Conservation (phyloP, 257 asterid genomes). For the Paraleonurus japonicus region DNA sequence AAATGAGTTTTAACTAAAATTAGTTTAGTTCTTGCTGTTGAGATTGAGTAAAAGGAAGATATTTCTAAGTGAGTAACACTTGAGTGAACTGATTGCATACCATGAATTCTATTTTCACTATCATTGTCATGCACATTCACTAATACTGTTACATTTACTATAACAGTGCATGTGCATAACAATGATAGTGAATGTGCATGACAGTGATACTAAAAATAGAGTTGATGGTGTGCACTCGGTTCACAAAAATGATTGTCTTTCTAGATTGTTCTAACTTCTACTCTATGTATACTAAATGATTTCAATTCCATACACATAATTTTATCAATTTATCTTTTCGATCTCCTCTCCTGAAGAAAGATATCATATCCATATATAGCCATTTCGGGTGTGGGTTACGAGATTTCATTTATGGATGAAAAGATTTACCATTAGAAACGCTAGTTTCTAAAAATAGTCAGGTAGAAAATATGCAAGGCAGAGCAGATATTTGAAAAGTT, state of each 20-base stretch:
- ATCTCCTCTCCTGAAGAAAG: not conserved
- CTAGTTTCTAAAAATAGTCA: not conserved
- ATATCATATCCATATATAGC: not conserved
- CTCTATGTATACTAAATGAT: not conserved
- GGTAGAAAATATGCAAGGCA: not conserved
- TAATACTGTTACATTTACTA: too few species aligned
- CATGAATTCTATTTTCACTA: too few species aligned
- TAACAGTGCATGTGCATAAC: too few species aligned
- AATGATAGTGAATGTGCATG: too few species aligned
- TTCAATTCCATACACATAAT: not conserved
- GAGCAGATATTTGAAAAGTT: not conserved
- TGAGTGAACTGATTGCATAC: too few species aligned
- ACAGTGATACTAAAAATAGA: too few species aligned
- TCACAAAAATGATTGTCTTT: too few species aligned
- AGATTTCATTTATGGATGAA: not conserved
- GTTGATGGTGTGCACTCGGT: too few species aligned
- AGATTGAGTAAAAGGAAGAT: not conserved
- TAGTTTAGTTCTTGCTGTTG: not conserved
- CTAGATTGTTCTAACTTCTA: not conserved
- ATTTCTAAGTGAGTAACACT: too few species aligned
- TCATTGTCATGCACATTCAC: too few species aligned
- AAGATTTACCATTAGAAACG: not conserved
- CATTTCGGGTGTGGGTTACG: not conserved
- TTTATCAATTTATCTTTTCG: not conserved
- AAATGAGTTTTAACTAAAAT: not conserved